Base-by-base conservation (phyloP, 192 early-diverging fungal genomes). In the Rhizoclosmatium globosum region DNA sequence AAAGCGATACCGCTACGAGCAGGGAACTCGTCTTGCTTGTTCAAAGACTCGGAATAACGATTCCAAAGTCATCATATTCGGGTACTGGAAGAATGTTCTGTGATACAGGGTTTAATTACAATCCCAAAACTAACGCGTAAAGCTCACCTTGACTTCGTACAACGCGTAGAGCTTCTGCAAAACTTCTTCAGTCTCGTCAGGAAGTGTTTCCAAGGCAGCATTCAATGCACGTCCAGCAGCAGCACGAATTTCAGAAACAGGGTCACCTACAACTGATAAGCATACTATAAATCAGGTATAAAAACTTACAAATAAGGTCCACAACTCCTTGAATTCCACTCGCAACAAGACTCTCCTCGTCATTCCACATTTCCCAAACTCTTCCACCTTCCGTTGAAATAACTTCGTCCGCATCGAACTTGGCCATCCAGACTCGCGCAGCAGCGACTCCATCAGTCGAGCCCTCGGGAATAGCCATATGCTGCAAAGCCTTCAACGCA, bases 1-100 rank as follows among this genome's bases (percentile, higher is more conserved):
- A 87, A 82, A 2, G 93, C 95, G n/a, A 99, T 82, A 42, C 97
- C 97, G 56, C 86, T 85, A 15, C 97, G 95, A n/a, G 94, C 87
- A 47, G 89, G 88, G 79, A 92, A 92, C 45, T 92, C 90, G 82
- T 99, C 96, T 41, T 84, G 71, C 61, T 93, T 93, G 84, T 95
- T 89, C 69, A 97, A 81, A 0, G 95, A 94, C 67, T 92, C 93
- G 93, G 92, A 44, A 94, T 95, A 0, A 97, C 87, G 71, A 99
- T 92, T 53, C 96, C 97, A 75, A 88, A 97, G 62, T 92, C 92
- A 79, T 99, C 96, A 69, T 94, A 96, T 76, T 96, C 93, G 7
- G 96, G 96, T 39, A 89, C 90, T 21, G 96, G 88, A 13, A 94
- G 85, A 48, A 88, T 82, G 50, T 91, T 87, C 90, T 90, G 82